Percentiles rank a stretch among this genome's conserved stretches.
Conservation (phyloP, 345 rosid species). For the Eucalyptus polyanthemos region DNA sequence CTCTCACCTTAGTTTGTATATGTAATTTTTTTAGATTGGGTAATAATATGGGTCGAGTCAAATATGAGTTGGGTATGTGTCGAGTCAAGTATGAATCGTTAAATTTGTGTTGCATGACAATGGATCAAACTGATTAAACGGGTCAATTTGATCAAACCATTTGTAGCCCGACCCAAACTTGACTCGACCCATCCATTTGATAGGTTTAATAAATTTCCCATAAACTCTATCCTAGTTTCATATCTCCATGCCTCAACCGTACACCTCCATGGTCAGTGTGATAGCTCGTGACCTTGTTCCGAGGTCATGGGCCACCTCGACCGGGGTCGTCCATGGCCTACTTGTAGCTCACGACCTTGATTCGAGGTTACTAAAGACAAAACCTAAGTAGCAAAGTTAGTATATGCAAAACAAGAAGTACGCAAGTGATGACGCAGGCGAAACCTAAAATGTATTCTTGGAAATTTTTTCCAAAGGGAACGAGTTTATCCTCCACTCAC, state of each 20-base stretch:
- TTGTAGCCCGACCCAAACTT: no score
- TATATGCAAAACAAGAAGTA: no score
- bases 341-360: background rate
- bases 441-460: background rate
- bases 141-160: no score
- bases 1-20: no score
- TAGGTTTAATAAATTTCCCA: background rate
- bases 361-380: no score
- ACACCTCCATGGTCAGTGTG: background rate
- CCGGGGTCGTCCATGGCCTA: background rate
- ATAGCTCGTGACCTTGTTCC: background rate
- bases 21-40: no score
- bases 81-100: no score
- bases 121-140: accelerated
- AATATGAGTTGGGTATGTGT: no score
- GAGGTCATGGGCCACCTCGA: background rate
- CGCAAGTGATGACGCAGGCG: background rate
- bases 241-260: background rate
- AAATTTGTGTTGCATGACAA: no score
- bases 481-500: background rate
- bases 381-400: no score
- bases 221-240: background rate
- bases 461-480: background rate
- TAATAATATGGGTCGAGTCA: no score
- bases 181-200: accelerated